A percentile compares a stretch with the other conserved stretches of the same genome.
These are phyloP conservation scores for Colletotrichum cordylinicola DNA, from an alignment of 2,329 filamentous ascomycete genomes.

Conservation along the genomic window DNA sequence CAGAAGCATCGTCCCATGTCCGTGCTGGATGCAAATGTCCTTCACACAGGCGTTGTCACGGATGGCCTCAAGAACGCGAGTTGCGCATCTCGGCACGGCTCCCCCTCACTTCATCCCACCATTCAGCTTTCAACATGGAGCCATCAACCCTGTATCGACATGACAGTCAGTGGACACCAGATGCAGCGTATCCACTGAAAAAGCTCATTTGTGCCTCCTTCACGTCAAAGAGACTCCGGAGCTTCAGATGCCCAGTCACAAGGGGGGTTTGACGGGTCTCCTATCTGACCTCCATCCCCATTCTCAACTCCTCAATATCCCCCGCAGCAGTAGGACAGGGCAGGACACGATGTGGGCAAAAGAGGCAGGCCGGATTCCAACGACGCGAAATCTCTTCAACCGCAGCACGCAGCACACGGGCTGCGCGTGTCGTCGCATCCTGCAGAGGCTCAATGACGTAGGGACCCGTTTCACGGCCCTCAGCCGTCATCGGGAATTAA, in stretches of 20 bases:
- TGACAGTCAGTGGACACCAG: neutral
- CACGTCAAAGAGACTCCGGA: neutral
- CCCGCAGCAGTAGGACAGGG: neutral
- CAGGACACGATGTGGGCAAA: neutral
- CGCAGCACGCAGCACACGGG: neutral
- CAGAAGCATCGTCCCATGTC: neutral
- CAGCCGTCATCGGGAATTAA: slow-evolving; percentile 15
- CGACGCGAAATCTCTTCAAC: slow-evolving; percentile 18
- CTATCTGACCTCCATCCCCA: neutral
- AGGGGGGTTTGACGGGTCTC: neutral
- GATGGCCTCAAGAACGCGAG: neutral
- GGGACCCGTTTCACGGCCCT: slow-evolving; percentile 18
- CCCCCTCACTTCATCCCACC: neutral
- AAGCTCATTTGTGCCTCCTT: neutral
- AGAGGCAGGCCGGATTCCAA: neutral
- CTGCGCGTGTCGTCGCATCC: slow-evolving; percentile 4
- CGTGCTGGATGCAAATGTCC: neutral
- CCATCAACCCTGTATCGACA: neutral
- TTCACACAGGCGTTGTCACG: neutral
- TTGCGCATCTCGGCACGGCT: neutral
- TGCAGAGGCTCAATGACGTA: slow-evolving; percentile 17
- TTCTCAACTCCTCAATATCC: neutral
- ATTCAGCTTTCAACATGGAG: neutral
- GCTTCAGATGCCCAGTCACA: neutral
- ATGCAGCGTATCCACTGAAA: slow-evolving; percentile 5